Base-by-base conservation (phyloP, 2,329 filamentous ascomycete genomes). In the Massarina eburnea region DNA sequence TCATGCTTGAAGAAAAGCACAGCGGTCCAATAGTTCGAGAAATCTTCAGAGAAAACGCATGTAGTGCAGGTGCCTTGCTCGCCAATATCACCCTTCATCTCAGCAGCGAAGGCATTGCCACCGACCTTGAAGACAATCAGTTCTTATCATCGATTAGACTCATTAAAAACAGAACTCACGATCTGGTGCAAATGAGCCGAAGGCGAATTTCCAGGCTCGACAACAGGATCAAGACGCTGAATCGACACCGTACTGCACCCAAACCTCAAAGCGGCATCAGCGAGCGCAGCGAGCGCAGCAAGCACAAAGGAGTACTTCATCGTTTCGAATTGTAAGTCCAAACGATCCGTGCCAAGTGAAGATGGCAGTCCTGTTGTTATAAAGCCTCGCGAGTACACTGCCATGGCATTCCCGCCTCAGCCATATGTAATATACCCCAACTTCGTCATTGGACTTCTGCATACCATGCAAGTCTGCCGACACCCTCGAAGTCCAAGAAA, bases 41-140 rank as follows among this genome's bases (percentile, higher is more conserved):
- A 53, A 30, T 55, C 51, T 39, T 60, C 53, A 9, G 47, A 56
- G 50, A 71, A 71, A 18, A 42, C 48, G 41, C 56, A 57, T 7
- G 54, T 52, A 1, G 51, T 52, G 48, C 56, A 59, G 2, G 50
- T 50, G 12, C 39, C 52, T 26, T 58, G 39, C 26, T 55, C 49
- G 15, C 57, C 57, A 41, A 60, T 49, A 36, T 60, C 54, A 2
- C 46, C 48, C 2, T 42, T 41, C 55, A 62, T 62, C 15, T 49
- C 53, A 12, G 54, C 39, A 20, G 47, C 45, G 41, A 60, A 60
- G 9, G 54, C 53, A 53, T 60, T 55, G n/a, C 55, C 57, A 33
- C 57, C 55, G 18, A 54, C 50, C 45, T 51, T 27, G 8, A 4
- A 7, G 2, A n/a, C 18, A 27, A 15, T 26, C 15, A 26, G 30